Conservation (phyloP, 495 filamentous ascomycete genomes). For the Talaromyces thailandensis region DNA sequence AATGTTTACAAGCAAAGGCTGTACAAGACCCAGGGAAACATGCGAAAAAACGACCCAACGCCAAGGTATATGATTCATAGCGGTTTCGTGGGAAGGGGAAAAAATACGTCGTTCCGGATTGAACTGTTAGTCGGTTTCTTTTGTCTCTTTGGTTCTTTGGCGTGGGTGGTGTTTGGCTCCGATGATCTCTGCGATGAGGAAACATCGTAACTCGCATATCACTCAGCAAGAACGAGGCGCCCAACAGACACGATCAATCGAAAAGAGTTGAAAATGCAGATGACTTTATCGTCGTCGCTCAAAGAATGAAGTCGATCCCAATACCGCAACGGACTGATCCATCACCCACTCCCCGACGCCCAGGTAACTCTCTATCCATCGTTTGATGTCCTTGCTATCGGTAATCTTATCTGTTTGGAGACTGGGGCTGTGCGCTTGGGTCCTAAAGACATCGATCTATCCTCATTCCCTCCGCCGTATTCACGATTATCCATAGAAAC, state of each 20-base stretch:
- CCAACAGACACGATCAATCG: neutral
- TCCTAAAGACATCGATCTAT: constrained; percentile 19
- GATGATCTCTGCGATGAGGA: neutral
- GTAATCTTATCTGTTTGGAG: constrained; percentile 78
- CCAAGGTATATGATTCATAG: constrained; percentile 1
- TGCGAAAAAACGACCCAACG: neutral
- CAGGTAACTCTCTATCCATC: constrained; percentile 91
- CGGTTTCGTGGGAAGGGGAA: neutral
- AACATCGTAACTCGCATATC: neutral
- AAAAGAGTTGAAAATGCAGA: neutral
- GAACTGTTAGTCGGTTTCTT: neutral
- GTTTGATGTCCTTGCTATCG: constrained; percentile 76
- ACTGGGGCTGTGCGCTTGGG: constrained; percentile 54
- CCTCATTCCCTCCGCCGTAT: constrained; percentile 5
- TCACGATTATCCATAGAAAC: no score
- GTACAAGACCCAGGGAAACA: neutral
- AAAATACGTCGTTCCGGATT: neutral
- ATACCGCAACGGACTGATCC: constrained; percentile 89
- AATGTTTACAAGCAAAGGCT: neutral
- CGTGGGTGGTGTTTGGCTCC: neutral
- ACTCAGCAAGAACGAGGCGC: neutral
- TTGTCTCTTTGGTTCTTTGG: neutral
- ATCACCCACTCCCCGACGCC: constrained; percentile 95
- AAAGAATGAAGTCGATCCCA: constrained; percentile 81
- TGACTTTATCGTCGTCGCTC: constrained; percentile 81